These are phyloP conservation scores for Dothiorella sarmentorum DNA, from an alignment of 2,329 filamentous ascomycete genomes.

Conservation along the genomic window DNA sequence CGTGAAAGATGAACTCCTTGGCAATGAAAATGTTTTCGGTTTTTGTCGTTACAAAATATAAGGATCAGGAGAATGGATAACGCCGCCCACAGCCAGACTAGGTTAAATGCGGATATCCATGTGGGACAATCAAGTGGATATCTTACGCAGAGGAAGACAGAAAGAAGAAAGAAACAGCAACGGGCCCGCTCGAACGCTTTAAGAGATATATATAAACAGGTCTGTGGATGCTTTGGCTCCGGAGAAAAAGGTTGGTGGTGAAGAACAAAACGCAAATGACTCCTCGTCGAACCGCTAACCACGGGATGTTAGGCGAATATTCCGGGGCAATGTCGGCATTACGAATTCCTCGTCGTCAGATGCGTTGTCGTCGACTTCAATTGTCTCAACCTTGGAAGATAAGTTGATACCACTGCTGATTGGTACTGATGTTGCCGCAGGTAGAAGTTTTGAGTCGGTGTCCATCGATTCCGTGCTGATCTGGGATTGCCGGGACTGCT, in stretches of 20 bases:
- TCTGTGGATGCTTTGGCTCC: not conserved
- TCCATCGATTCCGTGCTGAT: constrained; percentile 5
- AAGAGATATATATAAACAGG: not conserved
- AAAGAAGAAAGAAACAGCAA: not conserved
- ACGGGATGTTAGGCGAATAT: constrained; percentile 32
- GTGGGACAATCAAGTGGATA: not conserved
- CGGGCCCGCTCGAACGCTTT: not conserved
- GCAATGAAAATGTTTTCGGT: not conserved
- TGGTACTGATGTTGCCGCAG: constrained; percentile 17
- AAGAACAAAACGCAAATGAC: not conserved
- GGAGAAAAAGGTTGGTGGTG: not conserved
- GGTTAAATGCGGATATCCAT: not conserved
- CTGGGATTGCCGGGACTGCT: constrained; percentile 8
- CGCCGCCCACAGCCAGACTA: not conserved
- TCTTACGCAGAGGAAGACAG: not conserved
- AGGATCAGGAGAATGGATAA: not conserved
- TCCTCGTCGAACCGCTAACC: not conserved
- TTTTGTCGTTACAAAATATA: not conserved
- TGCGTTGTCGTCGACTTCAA: constrained; percentile 35
- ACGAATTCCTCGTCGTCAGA: constrained; percentile 35
- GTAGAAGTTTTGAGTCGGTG: constrained; percentile 13
- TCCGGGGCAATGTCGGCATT: constrained; percentile 29
- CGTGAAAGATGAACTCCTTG: not conserved
- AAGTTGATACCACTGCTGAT: constrained; percentile 7
- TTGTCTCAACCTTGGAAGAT: constrained; percentile 27